Conservation (phyloP, 192 early-diverging fungal genomes). For the Chytriomyces sp. region DNA sequence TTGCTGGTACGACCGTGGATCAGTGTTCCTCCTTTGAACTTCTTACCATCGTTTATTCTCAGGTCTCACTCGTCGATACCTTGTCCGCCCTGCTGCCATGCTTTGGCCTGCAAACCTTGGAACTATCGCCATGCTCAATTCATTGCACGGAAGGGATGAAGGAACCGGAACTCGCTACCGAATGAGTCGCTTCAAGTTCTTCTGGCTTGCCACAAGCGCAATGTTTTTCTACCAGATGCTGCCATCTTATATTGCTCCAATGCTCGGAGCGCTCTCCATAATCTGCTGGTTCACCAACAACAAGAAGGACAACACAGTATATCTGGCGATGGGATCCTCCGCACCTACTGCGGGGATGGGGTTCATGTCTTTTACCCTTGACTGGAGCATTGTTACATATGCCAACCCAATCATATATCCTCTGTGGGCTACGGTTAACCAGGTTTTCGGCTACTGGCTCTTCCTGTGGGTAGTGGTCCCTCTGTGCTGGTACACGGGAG, state of each 20-base stretch:
- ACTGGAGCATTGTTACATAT: conserved; percentile 4
- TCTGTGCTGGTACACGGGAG: conserved; percentile 10
- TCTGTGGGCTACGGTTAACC: conserved; percentile 33
- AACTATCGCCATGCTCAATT: conserved; percentile 77
- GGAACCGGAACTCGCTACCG: not conserved
- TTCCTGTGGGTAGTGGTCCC: conserved; percentile 40
- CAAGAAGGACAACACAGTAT: not conserved
- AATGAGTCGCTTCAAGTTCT: conserved; percentile 38
- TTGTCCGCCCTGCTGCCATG: conserved; percentile 84
- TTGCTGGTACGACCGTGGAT: conserved; percentile 49
- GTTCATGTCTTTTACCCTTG: not conserved
- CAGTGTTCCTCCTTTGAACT: too few relatives aligned
- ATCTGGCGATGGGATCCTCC: conserved; percentile 3
- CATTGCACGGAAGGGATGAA: conserved; percentile 63
- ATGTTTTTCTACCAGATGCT: conserved; percentile 34
- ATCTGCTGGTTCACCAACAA: not conserved
- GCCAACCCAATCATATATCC: not conserved
- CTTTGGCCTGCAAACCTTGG: conserved; percentile 81
- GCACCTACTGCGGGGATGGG: not conserved
- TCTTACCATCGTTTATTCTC: too few relatives aligned
- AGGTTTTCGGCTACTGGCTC: conserved; percentile 20
- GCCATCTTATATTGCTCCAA: conserved; percentile 11
- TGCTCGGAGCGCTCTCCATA: conserved; percentile 20
- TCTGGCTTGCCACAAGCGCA: conserved; percentile 33
- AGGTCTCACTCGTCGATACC: conserved; percentile 67